Conservation (phyloP, 2,329 filamentous ascomycete species). For the Alternaria triticina region DNA sequence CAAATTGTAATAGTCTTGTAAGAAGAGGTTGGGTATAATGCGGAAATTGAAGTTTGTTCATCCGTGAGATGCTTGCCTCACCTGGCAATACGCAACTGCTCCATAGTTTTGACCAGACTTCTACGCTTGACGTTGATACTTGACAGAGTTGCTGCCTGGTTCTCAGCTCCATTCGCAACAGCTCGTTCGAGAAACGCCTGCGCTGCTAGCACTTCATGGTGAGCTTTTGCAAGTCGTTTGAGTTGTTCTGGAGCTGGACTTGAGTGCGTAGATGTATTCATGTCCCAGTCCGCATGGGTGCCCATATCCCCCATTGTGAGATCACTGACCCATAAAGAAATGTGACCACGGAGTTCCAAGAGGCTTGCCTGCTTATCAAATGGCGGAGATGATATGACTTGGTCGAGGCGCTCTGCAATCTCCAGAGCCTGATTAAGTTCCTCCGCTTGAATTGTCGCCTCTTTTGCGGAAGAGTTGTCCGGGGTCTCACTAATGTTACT, state of each 20-base stretch:
- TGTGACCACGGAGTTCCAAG: constrained; percentile 73
- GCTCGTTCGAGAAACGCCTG: constrained; percentile 31
- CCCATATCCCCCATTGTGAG: constrained; percentile 55
- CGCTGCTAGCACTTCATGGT: constrained; percentile 32
- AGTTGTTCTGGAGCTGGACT: constrained; percentile 15
- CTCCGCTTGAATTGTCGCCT: constrained; percentile 52
- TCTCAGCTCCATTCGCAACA: constrained; percentile 24
- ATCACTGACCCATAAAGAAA: constrained; percentile 77
- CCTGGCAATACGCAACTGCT: neutral
- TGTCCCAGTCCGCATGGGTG: constrained; percentile 24
- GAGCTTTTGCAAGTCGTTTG: constrained; percentile 19
- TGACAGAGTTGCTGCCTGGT: constrained; percentile 18
- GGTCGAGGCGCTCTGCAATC: constrained; percentile 73
- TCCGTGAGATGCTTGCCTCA: neutral
- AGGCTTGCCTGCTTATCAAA: constrained; percentile 72
- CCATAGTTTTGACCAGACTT: neutral
- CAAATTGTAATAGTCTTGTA: neutral
- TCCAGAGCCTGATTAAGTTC: constrained; percentile 66
- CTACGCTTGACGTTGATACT: constrained; percentile 25
- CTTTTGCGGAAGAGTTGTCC: constrained; percentile 15
- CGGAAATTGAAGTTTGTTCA: neutral
- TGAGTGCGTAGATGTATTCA: constrained; percentile 5
- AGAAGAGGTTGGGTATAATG: constrained; percentile 1
- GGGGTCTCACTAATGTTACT: constrained; percentile 2
- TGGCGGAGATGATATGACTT: constrained; percentile 70